phyloP scores from a whole-genome alignment of 441 rosid species.

The Jatropha multifida region DNA sequence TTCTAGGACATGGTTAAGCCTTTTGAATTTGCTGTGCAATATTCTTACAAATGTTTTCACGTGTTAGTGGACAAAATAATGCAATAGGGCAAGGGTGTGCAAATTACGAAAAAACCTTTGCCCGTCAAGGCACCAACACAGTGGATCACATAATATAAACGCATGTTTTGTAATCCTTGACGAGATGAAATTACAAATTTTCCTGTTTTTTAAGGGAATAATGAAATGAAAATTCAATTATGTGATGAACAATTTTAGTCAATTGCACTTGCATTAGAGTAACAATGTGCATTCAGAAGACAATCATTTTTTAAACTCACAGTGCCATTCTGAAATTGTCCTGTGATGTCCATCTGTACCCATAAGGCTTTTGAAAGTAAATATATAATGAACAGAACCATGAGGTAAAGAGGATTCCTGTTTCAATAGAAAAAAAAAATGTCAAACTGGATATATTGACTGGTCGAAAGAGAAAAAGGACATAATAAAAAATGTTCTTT shows the following conservation, averaged over 20 bases:
- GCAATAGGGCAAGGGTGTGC: background rate
- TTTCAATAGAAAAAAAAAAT: constrained; percentile 21
- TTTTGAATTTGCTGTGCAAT: background rate
- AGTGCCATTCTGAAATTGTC: constrained; percentile 72
- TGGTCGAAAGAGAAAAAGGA: constrained; percentile 2
- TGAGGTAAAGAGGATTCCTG: constrained; percentile 90
- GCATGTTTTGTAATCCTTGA: background rate
- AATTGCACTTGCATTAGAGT: too few species aligned
- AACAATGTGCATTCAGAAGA: background rate
- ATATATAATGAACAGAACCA: constrained; percentile 59
- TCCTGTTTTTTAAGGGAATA: background rate
- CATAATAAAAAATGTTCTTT: constrained; percentile 2
- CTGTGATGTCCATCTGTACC: constrained; percentile 73
- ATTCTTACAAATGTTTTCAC: background rate
- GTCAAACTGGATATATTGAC: constrained; percentile 4
- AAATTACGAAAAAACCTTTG: background rate
- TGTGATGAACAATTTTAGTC: too few species aligned
- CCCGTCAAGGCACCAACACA: background rate
- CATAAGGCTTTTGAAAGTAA: constrained; percentile 75
- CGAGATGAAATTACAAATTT: background rate
- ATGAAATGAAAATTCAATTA: background rate
- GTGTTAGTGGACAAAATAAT: background rate
- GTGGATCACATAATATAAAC: background rate
- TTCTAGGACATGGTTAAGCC: background rate
- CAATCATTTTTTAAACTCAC: constrained; percentile 45